Evolutionary conservation across 148 eudicot species (phyloP).

Genomic region (Talinum fruticosum): DNA sequence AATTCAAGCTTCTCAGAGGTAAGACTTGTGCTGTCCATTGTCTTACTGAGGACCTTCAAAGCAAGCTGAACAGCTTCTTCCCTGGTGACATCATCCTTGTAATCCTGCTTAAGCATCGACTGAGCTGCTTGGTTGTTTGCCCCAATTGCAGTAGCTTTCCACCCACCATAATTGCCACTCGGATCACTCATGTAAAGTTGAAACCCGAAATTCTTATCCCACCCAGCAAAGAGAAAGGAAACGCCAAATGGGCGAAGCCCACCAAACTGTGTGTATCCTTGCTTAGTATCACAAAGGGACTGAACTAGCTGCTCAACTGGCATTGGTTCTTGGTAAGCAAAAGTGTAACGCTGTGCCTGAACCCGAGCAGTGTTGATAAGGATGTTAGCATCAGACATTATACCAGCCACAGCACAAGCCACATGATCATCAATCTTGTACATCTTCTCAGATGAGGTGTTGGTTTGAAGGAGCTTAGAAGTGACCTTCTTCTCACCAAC

Average conservation of each 20-base stretch:
- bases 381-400: conserved; percentile 94
- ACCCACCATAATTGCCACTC: conserved; percentile 86
- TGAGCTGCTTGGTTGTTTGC: conserved; percentile 94
- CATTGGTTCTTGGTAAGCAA: conserved; percentile 55
- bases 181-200: conserved; percentile 94
- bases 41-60: conserved; percentile 89
- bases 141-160: conserved; percentile 94
- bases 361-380: conserved; percentile 84
- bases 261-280: conserved; percentile 93
- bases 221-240: conserved; percentile 81
- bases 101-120: conserved; percentile 96
- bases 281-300: conserved; percentile 81
- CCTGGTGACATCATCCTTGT: conserved; percentile 79
- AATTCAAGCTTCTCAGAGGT: conserved; percentile 90
- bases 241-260: conserved; percentile 96
- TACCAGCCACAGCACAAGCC: conserved; percentile 93
- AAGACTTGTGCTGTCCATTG: conserved; percentile 96
- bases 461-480: conserved; percentile 83
- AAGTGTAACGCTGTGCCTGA: conserved; percentile 84
- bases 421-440: conserved; percentile 92
- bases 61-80: conserved; percentile 90
- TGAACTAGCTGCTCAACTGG: conserved; percentile 94
- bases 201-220: conserved; percentile 82
- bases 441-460: conserved; percentile 80
- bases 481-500: conserved; percentile 97